Evolutionary conservation across 306 rosid genomes (phyloP).

Genomic region (Glycine tomentella): DNA sequence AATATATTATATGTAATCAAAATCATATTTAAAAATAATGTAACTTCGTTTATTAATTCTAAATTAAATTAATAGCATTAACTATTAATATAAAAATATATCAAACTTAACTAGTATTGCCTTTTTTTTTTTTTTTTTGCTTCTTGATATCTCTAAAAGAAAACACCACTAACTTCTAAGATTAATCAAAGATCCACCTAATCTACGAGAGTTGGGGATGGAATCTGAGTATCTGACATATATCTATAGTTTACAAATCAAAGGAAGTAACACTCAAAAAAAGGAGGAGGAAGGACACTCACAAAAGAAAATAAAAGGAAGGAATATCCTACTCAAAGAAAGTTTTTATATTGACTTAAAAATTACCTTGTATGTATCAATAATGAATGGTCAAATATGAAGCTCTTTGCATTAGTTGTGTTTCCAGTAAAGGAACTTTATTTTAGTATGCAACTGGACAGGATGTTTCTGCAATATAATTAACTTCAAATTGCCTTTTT

Average conservation of each 20-base stretch:
- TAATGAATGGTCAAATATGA: background rate
- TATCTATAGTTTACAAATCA: background rate
- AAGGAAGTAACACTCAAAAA: background rate
- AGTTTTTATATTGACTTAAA: background rate
- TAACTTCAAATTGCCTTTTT: background rate
- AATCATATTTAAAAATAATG: too few species aligned
- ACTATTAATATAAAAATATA: too few species aligned
- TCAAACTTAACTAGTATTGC: too few species aligned
- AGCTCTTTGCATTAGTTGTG: constrained; percentile 6
- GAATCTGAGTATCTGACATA: background rate
- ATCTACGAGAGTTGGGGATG: background rate
- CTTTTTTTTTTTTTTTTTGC: background rate
- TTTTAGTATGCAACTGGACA: constrained; percentile 12
- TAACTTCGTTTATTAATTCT: too few species aligned
- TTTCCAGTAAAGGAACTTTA: constrained; percentile 19
- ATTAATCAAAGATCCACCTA: background rate
- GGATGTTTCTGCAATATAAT: background rate
- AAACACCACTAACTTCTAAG: background rate
- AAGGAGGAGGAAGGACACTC: too few species aligned
- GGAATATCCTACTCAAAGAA: background rate
- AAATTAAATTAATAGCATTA: too few species aligned
- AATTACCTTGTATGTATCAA: background rate
- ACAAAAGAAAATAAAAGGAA: too few species aligned
- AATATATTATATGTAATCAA: too few species aligned
- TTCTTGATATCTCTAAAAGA: background rate